These are phyloP conservation scores for Pholiota microspora DNA, from an alignment of 768 basidiomycete species.

Conservation along the genomic window DNA sequence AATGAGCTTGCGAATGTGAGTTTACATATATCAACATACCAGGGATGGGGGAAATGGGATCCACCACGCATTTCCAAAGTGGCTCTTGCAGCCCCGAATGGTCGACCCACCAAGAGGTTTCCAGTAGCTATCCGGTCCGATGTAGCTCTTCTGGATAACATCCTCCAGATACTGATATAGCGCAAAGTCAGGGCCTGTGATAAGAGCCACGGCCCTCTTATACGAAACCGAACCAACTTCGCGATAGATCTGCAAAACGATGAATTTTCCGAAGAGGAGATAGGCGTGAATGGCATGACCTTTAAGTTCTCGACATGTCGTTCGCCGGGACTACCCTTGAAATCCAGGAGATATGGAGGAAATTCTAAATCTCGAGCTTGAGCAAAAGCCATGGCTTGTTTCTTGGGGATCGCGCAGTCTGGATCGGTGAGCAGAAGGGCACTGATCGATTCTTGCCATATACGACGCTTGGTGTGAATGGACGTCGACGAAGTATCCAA, in stretches of 20 bases:
- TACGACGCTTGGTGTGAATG: constrained; percentile 62
- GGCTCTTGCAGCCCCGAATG: constrained; percentile 36
- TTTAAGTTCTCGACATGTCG: constrained; percentile 78
- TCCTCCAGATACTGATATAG: constrained; percentile 46
- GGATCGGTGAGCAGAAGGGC: constrained; percentile 61
- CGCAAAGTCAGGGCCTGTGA: constrained; percentile 45
- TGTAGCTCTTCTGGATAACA: constrained; percentile 52
- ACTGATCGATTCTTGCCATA: constrained; percentile 79
- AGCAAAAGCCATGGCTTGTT: constrained; percentile 57
- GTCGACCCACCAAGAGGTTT: constrained; percentile 29
- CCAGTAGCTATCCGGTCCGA: constrained; percentile 79
- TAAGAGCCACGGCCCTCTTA: constrained; percentile 44
- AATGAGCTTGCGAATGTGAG: not conserved
- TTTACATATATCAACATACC: constrained; percentile 31
- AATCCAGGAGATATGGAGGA: constrained; percentile 70
- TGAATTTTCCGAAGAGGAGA: not conserved
- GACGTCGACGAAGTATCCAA: constrained; percentile 57
- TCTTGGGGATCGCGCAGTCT: constrained; percentile 55
- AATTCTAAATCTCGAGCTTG: constrained; percentile 55
- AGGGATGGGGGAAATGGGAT: constrained; percentile 76
- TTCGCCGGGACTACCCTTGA: constrained; percentile 62
- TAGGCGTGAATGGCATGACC: constrained; percentile 32
- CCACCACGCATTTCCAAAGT: constrained; percentile 80
- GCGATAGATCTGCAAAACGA: constrained; percentile 55
- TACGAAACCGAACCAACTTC: constrained; percentile 64